Evolutionary conservation across 2,329 filamentous ascomycete genomes (phyloP).

Genomic region (Pseudogymnoascus sp.): DNA sequence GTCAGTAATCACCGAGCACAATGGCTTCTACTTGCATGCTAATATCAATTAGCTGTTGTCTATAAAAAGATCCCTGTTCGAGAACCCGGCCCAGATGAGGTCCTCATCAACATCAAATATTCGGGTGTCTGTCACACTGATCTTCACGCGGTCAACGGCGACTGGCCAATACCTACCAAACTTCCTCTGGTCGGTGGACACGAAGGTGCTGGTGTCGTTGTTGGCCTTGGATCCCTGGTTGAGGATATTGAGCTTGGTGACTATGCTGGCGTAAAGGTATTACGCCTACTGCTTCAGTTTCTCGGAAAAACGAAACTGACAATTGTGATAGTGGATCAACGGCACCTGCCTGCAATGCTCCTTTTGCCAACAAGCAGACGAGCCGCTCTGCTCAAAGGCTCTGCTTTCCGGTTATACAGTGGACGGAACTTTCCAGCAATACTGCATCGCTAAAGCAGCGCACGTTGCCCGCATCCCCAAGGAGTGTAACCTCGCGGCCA

Average conservation of each 20-base stretch:
- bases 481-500: conserved; percentile 63
- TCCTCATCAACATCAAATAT: conserved; percentile 86
- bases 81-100: conserved; percentile 77
- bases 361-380: conserved; percentile 74
- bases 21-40: conserved; percentile 6
- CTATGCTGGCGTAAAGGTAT: conserved; percentile 66
- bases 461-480: conserved; percentile 81
- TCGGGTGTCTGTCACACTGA: conserved; percentile 80
- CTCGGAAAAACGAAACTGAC: not conserved
- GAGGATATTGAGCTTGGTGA: conserved; percentile 74
- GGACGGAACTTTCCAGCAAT: conserved; percentile 90
- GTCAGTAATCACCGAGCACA: conserved; percentile 34
- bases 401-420: conserved; percentile 84
- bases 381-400: conserved; percentile 71
- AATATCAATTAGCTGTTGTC: conserved; percentile 41
- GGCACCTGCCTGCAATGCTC: conserved; percentile 74
- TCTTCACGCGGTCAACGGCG: conserved; percentile 61
- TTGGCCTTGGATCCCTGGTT: conserved; percentile 70
- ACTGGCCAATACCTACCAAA: conserved; percentile 81
- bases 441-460: conserved; percentile 79
- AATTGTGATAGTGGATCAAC: conserved; percentile 60
- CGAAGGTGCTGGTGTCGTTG: conserved; percentile 73
- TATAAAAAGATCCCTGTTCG: conserved; percentile 78
- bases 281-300: not conserved
- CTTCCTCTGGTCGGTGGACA: conserved; percentile 78